A percentile compares a stretch with the other conserved stretches of the same genome.
Evolutionary conservation across 495 filamentous ascomycete genomes (phyloP).

Genomic region (Halenospora varia): DNA sequence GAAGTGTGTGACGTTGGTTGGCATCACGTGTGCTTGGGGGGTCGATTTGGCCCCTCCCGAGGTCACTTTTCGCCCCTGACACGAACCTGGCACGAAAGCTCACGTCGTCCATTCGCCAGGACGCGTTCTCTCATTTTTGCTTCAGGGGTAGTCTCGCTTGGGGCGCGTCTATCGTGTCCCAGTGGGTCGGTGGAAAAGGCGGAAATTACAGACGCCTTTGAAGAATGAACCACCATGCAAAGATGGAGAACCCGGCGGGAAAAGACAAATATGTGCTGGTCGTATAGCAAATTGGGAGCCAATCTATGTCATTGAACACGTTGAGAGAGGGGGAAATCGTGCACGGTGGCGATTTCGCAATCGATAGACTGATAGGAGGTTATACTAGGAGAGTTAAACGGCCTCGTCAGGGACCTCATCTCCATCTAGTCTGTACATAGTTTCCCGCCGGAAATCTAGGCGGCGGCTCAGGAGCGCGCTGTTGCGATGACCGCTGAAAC

Average conservation of each 20-base stretch:
- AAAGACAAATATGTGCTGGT: neutral
- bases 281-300: neutral
- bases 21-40: neutral
- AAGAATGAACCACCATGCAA: neutral
- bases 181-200: neutral
- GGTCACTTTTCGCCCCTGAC: no score
- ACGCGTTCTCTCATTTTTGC: no score
- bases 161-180: neutral
- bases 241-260: neutral
- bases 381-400: no score
- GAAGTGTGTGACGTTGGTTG: neutral
- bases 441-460: neutral
- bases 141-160: no score
- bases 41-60: no score
- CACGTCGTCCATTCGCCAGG: neutral
- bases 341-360: neutral
- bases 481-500: neutral
- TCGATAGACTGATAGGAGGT: neutral
- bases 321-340: neutral
- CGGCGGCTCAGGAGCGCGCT: neutral
- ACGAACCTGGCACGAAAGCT: neutral
- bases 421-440: no score
- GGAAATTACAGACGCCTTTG: neutral
- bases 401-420: no score
- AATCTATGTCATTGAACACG: constrained; percentile 35